Evolutionary conservation across 2,329 filamentous ascomycete genomes (phyloP).

Genomic region (Juglanconis sp.): DNA sequence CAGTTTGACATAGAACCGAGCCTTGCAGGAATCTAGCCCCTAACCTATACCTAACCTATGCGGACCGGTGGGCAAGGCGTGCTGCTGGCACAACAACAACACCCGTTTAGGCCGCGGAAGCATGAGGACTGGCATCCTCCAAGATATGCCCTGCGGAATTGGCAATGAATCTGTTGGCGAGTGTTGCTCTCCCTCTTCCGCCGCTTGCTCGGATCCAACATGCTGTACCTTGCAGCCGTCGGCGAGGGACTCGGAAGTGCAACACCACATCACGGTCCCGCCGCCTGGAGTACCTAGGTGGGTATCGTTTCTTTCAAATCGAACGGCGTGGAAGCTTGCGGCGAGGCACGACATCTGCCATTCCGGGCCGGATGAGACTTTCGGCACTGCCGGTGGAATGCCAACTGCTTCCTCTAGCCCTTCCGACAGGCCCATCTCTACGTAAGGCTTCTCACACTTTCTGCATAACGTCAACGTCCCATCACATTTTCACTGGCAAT

Average conservation of each 20-base stretch:
- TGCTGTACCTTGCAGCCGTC: no score
- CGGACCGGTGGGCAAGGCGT: background rate
- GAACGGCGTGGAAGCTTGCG: background rate
- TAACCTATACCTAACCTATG: background rate
- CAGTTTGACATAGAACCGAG: slow-evolving; percentile 13
- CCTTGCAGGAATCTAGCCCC: slow-evolving; percentile 14
- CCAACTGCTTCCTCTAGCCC: background rate
- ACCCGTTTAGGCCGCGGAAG: background rate
- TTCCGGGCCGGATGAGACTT: background rate
- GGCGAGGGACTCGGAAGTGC: no score
- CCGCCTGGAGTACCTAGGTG: background rate
- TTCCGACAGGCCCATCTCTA: background rate
- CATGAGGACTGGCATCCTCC: background rate
- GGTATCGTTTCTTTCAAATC: background rate
- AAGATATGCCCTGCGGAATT: background rate
- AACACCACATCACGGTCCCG: no score
- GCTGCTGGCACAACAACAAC: background rate
- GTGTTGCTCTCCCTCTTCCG: no score
- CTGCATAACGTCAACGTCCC: no score
- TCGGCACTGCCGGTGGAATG: background rate
- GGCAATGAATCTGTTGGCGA: no score
- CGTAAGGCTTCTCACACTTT: no score
- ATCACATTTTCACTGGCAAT: no score
- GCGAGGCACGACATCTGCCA: background rate
- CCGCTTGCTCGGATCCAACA: no score